Evolutionary conservation across 1,284 basidiomycete species (phyloP).

Genomic region (Cutaneotrichosporon dermatis): DNA sequence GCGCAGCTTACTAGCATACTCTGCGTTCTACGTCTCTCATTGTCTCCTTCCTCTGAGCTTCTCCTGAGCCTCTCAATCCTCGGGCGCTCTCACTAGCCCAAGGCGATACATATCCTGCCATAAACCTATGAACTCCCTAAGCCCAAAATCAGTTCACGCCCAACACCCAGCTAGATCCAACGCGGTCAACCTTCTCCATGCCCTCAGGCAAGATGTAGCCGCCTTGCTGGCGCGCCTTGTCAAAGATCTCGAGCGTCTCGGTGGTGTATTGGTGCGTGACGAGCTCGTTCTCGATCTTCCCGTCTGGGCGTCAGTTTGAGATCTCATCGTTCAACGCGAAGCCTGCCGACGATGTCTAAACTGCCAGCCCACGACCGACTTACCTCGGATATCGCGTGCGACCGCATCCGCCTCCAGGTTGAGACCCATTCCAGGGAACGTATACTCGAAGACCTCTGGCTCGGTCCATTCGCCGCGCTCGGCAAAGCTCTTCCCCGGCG

Average conservation of each 20-base stretch:
- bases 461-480: slow-evolving; percentile 10
- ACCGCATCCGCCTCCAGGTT: slow-evolving; percentile 50
- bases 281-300: slow-evolving; percentile 35
- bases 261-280: slow-evolving; percentile 42
- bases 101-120: no score
- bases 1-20: no score
- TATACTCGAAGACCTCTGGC: slow-evolving; percentile 28
- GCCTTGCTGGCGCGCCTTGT: slow-evolving; percentile 44
- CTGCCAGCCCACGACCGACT: neutral
- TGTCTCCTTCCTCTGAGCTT: no score
- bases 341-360: no score
- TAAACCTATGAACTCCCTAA: no score
- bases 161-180: neutral
- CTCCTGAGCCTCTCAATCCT: no score
- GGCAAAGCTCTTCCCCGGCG: neutral
- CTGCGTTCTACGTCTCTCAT: no score
- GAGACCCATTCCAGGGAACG: slow-evolving; percentile 37
- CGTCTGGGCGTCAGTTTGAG: slow-evolving; percentile 16
- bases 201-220: slow-evolving; percentile 41
- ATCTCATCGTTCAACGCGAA: no score
- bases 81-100: no score
- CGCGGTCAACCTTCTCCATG: slow-evolving; percentile 36
- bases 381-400: slow-evolving; percentile 37
- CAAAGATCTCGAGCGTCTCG: slow-evolving; percentile 46
- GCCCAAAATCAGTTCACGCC: no score